These are phyloP conservation scores for Thyridium curvatum DNA, from an alignment of 2,329 filamentous ascomycete species.

Conservation along the genomic window DNA sequence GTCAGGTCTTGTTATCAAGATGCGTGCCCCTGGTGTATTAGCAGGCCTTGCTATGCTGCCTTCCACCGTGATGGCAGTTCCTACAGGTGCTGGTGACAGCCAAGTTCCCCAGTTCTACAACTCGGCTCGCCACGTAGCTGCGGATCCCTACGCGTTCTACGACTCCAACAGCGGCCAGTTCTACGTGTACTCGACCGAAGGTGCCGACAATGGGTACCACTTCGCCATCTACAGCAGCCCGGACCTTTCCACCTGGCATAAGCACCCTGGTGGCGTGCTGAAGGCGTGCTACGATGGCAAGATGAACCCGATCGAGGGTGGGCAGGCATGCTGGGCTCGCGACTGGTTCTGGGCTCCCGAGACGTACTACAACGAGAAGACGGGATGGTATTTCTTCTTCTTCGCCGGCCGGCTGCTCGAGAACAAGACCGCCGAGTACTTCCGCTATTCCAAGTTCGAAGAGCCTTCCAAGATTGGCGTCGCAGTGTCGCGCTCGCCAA, in stretches of 20 bases:
- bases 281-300: slow-evolving; percentile 22
- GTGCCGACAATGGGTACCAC: slow-evolving; percentile 21
- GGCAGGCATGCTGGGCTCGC: slow-evolving; percentile 26
- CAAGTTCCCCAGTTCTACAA: slow-evolving; percentile 23
- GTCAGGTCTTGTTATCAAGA: too few relatives aligned
- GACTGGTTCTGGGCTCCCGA: slow-evolving; percentile 30
- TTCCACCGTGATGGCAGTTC: neutral
- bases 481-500: slow-evolving; percentile 24
- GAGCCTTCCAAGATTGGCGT: slow-evolving; percentile 28
- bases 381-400: slow-evolving; percentile 30
- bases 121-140: slow-evolving; percentile 21
- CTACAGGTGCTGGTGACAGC: neutral
- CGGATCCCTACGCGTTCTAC: slow-evolving; percentile 24
- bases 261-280: slow-evolving; percentile 22
- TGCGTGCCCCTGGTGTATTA: slow-evolving; percentile 1
- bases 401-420: slow-evolving; percentile 25
- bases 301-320: slow-evolving; percentile 19
- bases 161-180: slow-evolving; percentile 21
- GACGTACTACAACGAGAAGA: slow-evolving; percentile 25
- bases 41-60: slow-evolving; percentile 1
- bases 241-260: slow-evolving; percentile 27
- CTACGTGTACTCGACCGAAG: slow-evolving; percentile 28
- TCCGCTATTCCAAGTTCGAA: slow-evolving; percentile 25
- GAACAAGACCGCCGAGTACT: slow-evolving; percentile 22
- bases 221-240: slow-evolving; percentile 28